Base-by-base conservation (phyloP, 176 grass and related monocot genomes). In the Tillandsia leiboldiana region DNA sequence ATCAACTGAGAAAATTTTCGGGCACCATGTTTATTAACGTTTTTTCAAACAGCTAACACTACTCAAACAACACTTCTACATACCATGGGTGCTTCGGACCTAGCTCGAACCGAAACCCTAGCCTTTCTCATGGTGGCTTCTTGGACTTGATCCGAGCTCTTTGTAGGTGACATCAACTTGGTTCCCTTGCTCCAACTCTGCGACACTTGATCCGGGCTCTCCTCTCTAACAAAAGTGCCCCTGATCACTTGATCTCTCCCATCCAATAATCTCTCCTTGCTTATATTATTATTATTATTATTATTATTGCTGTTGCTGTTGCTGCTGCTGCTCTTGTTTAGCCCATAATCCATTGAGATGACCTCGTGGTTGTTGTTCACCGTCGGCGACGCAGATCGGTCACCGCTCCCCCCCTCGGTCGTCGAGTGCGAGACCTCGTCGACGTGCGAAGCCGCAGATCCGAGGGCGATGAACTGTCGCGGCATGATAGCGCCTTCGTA, bases 351-450 rank as follows among this genome's bases (percentile, higher is more conserved):
- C 33, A 42, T 42, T 5, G 33, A 72, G 69, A 68, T 65, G 10
- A 77, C 51, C 12, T 86, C 83, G 28, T 83, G 66, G 53, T 77
- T 72, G 50, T 74, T 80, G 68, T 75, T 18, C 83, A 82, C 1
- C 69, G 67, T 10, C 80, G 83, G 33, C 69, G 65, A 1, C 70
- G 75, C 3, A 74, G 85, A 57, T 57, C n/a, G 53, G n/a, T 57
- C 53, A 12, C 13, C 53, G 72, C 85, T 96, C 50, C 83, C 86
- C 26, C 64, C 83, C 65, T 87, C 83, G 26, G 89, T 92, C 11
- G 89, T 91, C n/a, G 93, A 96, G 81, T 92, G 75, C 0, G 88
- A 91, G 52, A 75, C 71, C 63, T 88, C 88, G 9, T 83, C 79
- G 1, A 13, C 51, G 28, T 10, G 68, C 8, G 12, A 56, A 3